Evolutionary conservation across 441 rosid genomes (phyloP).

Genomic region (Gossypium aridum): DNA sequence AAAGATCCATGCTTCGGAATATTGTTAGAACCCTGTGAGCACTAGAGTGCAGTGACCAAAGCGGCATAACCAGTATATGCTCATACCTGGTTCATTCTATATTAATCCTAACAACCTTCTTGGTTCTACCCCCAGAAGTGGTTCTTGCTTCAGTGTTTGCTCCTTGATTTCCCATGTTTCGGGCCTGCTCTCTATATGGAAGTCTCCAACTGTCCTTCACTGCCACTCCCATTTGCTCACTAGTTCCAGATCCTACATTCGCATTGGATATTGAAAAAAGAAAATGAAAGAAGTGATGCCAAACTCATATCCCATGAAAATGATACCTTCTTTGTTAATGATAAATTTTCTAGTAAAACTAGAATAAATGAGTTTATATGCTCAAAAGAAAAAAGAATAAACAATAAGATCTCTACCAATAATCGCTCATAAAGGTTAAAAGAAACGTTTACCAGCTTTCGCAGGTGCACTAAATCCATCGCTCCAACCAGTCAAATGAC

Average conservation of each 20-base stretch:
- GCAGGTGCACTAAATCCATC: slow-evolving; percentile 23
- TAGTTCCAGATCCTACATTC: slow-evolving; percentile 27
- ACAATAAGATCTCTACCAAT: neutral
- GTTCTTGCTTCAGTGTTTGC: slow-evolving; percentile 14
- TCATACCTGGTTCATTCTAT: slow-evolving; percentile 38
- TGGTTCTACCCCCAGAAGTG: slow-evolving; percentile 22
- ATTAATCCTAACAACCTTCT: slow-evolving; percentile 65
- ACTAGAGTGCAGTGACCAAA: neutral
- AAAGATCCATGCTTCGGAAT: neutral
- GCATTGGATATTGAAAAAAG: neutral
- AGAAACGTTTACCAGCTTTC: slow-evolving; percentile 28
- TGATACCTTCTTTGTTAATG: neutral
- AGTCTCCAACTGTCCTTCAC: slow-evolving; percentile 32
- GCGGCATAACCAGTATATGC: neutral
- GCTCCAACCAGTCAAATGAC: slow-evolving; percentile 25
- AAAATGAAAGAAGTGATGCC: neutral
- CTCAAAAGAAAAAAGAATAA: neutral
- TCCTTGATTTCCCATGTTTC: neutral
- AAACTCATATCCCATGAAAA: neutral
- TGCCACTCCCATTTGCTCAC: slow-evolving; percentile 14
- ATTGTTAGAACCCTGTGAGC: neutral
- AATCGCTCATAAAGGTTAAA: neutral
- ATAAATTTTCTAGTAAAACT: neutral
- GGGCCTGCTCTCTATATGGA: slow-evolving; percentile 23
- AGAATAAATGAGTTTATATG: neutral